Conservation (phyloP, 345 rosid species). For the Raphanus sativus region DNA sequence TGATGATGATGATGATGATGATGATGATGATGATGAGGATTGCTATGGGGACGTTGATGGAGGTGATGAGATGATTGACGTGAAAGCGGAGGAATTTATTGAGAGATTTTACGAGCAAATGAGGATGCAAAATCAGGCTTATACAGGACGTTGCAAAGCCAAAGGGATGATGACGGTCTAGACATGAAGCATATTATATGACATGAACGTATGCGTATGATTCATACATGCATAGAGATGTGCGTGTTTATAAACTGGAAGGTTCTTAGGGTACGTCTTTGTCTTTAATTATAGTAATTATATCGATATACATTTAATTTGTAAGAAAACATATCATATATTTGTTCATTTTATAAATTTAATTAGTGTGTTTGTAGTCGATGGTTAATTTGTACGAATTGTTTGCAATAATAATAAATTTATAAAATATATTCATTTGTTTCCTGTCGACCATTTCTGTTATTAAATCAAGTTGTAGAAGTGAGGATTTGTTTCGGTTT, state of each 20-base stretch:
- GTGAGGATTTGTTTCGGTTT: neutral
- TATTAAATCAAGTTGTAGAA: neutral
- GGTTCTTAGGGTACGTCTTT: neutral
- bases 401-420: neutral
- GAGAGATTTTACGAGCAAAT: slow-evolving; percentile 61
- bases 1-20: slow-evolving; percentile 22
- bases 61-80: slow-evolving; percentile 71
- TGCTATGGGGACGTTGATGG: slow-evolving; percentile 16
- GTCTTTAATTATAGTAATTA: neutral
- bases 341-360: neutral
- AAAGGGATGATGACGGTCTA: slow-evolving; percentile 10
- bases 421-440: neutral
- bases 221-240: slow-evolving; percentile 1
- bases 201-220: neutral
- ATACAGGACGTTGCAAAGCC: slow-evolving; percentile 26
- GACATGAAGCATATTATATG: neutral
- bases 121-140: slow-evolving; percentile 45
- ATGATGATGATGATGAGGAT: slow-evolving; percentile 23
- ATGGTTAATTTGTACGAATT: neutral
- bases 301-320: neutral
- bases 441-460: neutral
- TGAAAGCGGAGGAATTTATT: slow-evolving; percentile 73
- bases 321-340: neutral
- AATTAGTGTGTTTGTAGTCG: neutral
- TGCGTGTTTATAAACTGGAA: neutral